Conservation (phyloP, 179 eudicot genomes). For the Drosera spatulata region DNA sequence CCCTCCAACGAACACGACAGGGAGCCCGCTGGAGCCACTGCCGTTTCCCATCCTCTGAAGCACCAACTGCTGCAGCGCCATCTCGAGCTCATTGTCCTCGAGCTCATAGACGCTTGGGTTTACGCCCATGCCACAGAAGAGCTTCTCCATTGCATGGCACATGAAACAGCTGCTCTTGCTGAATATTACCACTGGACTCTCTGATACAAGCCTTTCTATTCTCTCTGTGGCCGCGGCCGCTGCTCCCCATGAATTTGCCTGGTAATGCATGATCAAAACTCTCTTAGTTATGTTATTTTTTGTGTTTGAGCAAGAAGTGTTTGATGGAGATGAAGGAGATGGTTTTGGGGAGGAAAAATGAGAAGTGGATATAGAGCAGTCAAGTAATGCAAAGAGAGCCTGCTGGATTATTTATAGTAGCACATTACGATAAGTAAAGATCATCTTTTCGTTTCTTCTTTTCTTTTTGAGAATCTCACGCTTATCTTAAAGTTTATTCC, state of each 20-base stretch:
- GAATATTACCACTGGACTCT: constrained; percentile 16
- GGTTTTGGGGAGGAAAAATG: too few relatives aligned
- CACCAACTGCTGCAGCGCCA: background rate
- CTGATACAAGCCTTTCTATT: constrained; percentile 4
- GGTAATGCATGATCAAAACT: background rate
- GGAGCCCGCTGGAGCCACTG: background rate
- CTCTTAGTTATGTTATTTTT: background rate
- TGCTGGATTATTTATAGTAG: too few relatives aligned
- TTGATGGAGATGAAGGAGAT: too few relatives aligned
- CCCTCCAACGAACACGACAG: constrained; percentile 9
- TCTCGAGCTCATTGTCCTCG: constrained; percentile 1
- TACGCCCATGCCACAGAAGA: constrained; percentile 13
- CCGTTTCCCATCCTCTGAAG: background rate
- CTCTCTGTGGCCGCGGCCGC: background rate
- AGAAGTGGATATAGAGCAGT: too few relatives aligned
- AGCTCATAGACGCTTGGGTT: constrained; percentile 5
- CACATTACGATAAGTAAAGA: too few relatives aligned
- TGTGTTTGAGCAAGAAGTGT: background rate
- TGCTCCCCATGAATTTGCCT: background rate
- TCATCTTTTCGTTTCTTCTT: too few relatives aligned
- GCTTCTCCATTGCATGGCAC: constrained; percentile 12
- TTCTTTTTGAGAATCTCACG: too few relatives aligned
- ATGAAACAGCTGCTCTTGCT: constrained; percentile 12
- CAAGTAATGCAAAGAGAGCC: too few relatives aligned
- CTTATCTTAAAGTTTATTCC: too few relatives aligned